Conservation (phyloP, 2,329 filamentous ascomycete species). For the Fusarium sp. region DNA sequence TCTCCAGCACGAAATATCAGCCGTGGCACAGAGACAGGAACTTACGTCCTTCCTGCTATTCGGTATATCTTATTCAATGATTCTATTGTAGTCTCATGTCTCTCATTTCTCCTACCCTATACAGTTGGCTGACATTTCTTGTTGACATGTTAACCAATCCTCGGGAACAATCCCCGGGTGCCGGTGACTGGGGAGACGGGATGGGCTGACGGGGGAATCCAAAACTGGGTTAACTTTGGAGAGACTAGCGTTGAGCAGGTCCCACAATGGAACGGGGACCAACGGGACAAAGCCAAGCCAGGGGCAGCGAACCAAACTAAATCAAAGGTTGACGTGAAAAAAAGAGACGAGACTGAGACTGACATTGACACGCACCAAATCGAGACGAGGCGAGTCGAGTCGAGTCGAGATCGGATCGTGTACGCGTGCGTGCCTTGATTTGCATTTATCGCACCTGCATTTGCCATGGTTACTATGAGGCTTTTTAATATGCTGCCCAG, state of each 20-base stretch:
- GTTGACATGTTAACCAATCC: constrained; percentile 19
- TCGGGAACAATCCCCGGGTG: constrained; percentile 34
- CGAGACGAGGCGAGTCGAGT: constrained; percentile 17
- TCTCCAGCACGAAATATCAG: not conserved
- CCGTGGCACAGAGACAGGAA: not conserved
- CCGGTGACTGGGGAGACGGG: constrained; percentile 24
- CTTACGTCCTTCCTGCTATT: not conserved
- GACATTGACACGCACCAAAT: constrained; percentile 17
- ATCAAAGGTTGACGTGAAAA: constrained; percentile 22
- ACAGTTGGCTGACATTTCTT: not conserved
- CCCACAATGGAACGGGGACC: constrained; percentile 37
- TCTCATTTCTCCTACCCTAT: constrained; percentile 20
- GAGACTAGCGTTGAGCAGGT: constrained; percentile 13
- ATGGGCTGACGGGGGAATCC: constrained; percentile 17
- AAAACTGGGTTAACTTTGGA: constrained; percentile 24
- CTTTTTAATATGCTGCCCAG: not conserved
- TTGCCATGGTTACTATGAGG: constrained; percentile 16
- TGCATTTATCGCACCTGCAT: constrained; percentile 3
- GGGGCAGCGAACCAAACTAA: constrained; percentile 8
- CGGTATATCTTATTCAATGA: not conserved
- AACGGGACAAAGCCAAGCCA: constrained; percentile 30
- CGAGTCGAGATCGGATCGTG: constrained; percentile 24
- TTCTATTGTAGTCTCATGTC: not conserved
- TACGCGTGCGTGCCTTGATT: constrained; percentile 26
- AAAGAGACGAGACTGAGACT: constrained; percentile 21